Base-by-base conservation (phyloP, 2,329 filamentous ascomycete genomes). In the Cytospora chrysosperma region DNA sequence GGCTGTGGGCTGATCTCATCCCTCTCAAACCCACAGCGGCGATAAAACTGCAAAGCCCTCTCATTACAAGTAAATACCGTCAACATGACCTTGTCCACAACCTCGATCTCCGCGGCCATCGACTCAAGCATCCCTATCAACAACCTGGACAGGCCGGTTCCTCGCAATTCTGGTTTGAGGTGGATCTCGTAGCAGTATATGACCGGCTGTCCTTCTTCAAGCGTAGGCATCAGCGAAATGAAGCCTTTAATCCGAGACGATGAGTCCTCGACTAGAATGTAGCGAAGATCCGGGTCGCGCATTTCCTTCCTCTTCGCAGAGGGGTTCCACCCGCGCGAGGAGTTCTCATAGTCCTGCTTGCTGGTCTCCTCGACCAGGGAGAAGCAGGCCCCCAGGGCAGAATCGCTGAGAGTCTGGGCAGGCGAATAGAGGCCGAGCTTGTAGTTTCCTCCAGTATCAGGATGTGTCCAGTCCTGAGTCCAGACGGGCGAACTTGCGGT, bases 151-250 rank as follows among this genome's bases (percentile, higher is more conserved):
- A 93, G 76, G 0, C 90, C 89, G 17, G 83, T 82, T n/a, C 85
- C 81, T 68, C 85, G 83, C 5, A 90, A 72, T 1, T 78, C 75
- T 1, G 80, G 75, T 43, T 78, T 75, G 3, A 93, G 81, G 71
- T 94, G 90, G 40, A 94, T 85, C 75, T 94, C 90, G 72, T 93
- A 94, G 73, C 90, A 88, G 74, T 93, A 94, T 24, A 92, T 72
- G 2, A 93, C 89, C 0, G 86, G 79, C 64, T 85, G 76, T 1
- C 81, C 81, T 66, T 88, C 85, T 71, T 92, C 89, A 69, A 84
- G 84, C 2, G 87, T 89, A n/a, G 89, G 82, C 87, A 90, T 88
- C 70, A 91, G 78, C n/a, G 87, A 90, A 1, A 83, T 79, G 69
- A 91, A 89, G 5, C 80, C 86, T 21, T 75, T 72, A 10, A 88